Percentiles rank a stretch among this genome's conserved stretches.
phyloP scores from a whole-genome alignment of 352 stramenopile species.

The Pythium rishiriense region DNA sequence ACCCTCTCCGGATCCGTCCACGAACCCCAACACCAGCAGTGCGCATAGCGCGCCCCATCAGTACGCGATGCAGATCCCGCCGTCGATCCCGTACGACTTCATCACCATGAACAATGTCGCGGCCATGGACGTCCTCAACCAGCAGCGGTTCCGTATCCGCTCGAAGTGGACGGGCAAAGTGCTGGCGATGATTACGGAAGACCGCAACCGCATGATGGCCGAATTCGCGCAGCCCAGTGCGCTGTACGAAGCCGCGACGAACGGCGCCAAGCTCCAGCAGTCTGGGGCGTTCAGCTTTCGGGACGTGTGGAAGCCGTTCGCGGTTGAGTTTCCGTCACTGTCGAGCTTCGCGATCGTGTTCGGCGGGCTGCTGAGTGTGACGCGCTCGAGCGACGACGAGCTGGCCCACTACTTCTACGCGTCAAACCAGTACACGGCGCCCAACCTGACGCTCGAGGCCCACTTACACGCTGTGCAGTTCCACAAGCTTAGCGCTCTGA shows the following conservation, averaged over 20 bases:
- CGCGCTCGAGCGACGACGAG: constrained; percentile 30
- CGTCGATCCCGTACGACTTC: constrained; percentile 52
- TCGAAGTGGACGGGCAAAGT: constrained; percentile 50
- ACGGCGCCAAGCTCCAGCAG: constrained; percentile 42
- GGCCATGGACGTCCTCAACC: constrained; percentile 54
- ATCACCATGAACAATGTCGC: constrained; percentile 49
- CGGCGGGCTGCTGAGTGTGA: constrained; percentile 34
- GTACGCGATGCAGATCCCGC: constrained; percentile 43
- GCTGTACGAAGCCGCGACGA: constrained; percentile 42
- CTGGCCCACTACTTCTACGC: constrained; percentile 19
- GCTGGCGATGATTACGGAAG: constrained; percentile 53
- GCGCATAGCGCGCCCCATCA: constrained; percentile 27
- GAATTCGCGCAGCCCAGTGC: constrained; percentile 40
- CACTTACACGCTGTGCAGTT: constrained; percentile 45
- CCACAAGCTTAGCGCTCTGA: constrained; percentile 32
- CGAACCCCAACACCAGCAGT: not conserved
- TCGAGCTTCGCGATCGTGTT: constrained; percentile 44
- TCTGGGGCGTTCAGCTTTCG: constrained; percentile 30
- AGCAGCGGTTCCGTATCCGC: constrained; percentile 45
- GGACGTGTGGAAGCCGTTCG: constrained; percentile 40
- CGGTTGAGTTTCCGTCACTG: constrained; percentile 42
- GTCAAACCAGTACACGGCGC: constrained; percentile 21
- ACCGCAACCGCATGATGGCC: constrained; percentile 52
- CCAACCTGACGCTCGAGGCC: constrained; percentile 38
- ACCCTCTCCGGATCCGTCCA: not conserved